These are phyloP conservation scores for Venturia carpophila DNA, from an alignment of 2,329 filamentous ascomycete genomes.

Conservation along the genomic window DNA sequence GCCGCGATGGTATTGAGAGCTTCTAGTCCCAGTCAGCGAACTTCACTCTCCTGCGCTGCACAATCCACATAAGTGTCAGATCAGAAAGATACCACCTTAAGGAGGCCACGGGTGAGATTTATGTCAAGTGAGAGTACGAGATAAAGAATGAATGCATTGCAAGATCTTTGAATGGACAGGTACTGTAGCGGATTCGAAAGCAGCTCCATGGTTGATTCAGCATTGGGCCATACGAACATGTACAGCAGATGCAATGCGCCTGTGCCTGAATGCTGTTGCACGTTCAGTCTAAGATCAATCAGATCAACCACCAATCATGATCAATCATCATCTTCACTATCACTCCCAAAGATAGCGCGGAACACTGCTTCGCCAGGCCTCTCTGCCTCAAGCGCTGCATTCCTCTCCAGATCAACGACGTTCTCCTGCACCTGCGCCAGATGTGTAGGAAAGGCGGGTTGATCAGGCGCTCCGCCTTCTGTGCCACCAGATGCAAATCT, in stretches of 20 bases:
- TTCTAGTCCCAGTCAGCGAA: background rate
- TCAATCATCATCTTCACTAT: constrained; percentile 39
- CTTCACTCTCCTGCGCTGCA: background rate
- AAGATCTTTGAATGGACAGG: background rate
- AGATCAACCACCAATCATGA: background rate
- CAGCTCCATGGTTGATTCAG: background rate
- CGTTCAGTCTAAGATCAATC: background rate
- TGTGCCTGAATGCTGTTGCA: background rate
- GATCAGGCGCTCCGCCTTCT: constrained; percentile 23
- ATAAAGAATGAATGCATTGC: background rate
- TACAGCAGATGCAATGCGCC: background rate
- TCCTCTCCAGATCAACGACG: constrained; percentile 61
- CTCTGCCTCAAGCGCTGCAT: constrained; percentile 68
- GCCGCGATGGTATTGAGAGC: background rate
- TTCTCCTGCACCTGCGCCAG: constrained; percentile 12
- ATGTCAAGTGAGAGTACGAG: background rate
- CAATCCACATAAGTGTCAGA: background rate
- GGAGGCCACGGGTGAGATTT: background rate
- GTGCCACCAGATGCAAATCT: constrained; percentile 21
- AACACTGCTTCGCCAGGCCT: constrained; percentile 75
- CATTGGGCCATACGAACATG: background rate
- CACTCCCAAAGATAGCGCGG: constrained; percentile 87
- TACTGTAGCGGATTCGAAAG: background rate
- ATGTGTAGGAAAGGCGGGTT: constrained; percentile 21
- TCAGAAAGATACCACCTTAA: background rate